These are phyloP conservation scores for Emergomyces orientalis DNA, from an alignment of 2,329 filamentous ascomycete genomes.

Conservation along the genomic window DNA sequence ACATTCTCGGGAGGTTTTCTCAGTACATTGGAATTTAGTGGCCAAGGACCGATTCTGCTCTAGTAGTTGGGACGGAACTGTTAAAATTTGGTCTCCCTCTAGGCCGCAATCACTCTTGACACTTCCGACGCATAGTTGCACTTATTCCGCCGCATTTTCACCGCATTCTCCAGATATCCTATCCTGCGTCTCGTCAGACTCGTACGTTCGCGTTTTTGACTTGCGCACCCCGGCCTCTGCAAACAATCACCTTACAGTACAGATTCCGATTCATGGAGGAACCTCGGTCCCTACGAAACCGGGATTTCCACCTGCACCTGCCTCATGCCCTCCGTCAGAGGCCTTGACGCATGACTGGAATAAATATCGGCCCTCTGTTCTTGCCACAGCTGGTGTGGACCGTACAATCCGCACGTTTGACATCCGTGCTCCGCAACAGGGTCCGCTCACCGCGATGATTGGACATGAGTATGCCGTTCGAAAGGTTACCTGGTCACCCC, in stretches of 20 bases:
- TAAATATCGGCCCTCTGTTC: constrained; percentile 78
- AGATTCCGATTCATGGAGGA: constrained; percentile 72
- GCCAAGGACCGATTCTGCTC: constrained; percentile 85
- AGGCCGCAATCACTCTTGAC: constrained; percentile 67
- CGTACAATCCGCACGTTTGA: constrained; percentile 82
- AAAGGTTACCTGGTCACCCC: constrained; percentile 82
- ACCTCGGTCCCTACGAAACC: constrained; percentile 35
- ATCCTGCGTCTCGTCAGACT: constrained; percentile 82
- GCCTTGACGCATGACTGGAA: constrained; percentile 97
- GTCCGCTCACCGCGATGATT: constrained; percentile 62
- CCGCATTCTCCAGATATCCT: constrained; percentile 79
- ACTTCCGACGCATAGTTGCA: constrained; percentile 84
- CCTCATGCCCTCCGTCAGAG: constrained; percentile 58
- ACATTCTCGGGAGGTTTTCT: constrained; percentile 86
- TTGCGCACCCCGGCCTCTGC: constrained; percentile 76
- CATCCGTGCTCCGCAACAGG: constrained; percentile 63
- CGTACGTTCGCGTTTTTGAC: constrained; percentile 82
- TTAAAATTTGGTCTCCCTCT: constrained; percentile 90
- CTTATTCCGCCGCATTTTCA: constrained; percentile 85
- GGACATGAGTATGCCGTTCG: constrained; percentile 90
- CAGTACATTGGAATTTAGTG: constrained; percentile 84
- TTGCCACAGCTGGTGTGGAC: constrained; percentile 87
- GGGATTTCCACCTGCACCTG: constrained; percentile 26
- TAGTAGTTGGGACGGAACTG: constrained; percentile 89
- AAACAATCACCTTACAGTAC: constrained; percentile 74